Evolutionary conservation across 2,329 filamentous ascomycete species (phyloP).

Genomic region (Penicillium sp.): DNA sequence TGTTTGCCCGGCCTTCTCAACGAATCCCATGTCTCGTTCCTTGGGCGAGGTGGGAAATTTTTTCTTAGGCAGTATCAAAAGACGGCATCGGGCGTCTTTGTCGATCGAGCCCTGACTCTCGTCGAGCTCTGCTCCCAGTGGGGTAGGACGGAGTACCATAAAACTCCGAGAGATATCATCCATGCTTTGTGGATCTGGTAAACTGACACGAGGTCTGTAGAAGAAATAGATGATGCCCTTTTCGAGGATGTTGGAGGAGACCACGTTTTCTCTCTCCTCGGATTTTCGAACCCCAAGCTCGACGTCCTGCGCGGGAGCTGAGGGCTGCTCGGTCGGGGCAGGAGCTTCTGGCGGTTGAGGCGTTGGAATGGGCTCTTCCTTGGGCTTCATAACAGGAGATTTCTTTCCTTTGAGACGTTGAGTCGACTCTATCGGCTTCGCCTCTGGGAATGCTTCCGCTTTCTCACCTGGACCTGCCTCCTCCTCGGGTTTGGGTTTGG

Average conservation of each 20-base stretch:
- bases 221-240: constrained; percentile 93
- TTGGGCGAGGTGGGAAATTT: constrained; percentile 65
- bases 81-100: constrained; percentile 61
- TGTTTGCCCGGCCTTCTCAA: constrained; percentile 67
- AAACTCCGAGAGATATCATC: constrained; percentile 74
- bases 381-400: too few relatives aligned
- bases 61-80: constrained; percentile 82
- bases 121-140: constrained; percentile 64
- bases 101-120: constrained; percentile 51
- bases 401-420: too few relatives aligned
- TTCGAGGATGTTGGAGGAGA: constrained; percentile 67
- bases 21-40: constrained; percentile 77
- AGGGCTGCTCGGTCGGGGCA: not conserved
- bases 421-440: too few relatives aligned
- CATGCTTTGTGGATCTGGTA: constrained; percentile 66
- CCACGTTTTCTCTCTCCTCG: constrained; percentile 49
- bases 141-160: constrained; percentile 73
- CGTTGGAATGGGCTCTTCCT: too few relatives aligned
- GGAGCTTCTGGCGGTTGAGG: too few relatives aligned
- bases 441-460: too few relatives aligned
- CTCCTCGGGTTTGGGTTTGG: constrained; percentile 3
- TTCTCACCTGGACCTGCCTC: too few relatives aligned
- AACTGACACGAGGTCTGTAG: constrained; percentile 71
- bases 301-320: not conserved
- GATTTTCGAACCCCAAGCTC: constrained; percentile 50